Conservation (phyloP, 371 early-diverging fungal species). For the Mucor circinelloides region DNA sequence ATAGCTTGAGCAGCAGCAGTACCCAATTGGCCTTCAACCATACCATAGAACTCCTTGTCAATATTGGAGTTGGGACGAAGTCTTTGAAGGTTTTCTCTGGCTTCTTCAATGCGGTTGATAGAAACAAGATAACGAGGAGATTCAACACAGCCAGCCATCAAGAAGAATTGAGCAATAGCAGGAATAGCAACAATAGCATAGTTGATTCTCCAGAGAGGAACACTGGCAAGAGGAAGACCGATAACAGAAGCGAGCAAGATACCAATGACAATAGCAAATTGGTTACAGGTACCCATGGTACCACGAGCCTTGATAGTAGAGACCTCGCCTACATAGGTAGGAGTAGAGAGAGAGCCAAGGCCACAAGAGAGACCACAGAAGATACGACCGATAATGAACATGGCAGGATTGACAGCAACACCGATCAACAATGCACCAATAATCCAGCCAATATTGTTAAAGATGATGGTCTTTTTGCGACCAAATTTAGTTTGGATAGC, state of each 20-base stretch:
- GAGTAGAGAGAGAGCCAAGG: constrained; percentile 70
- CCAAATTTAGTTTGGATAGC: constrained; percentile 57
- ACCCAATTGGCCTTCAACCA: constrained; percentile 15
- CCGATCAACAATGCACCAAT: constrained; percentile 62
- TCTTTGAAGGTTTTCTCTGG: constrained; percentile 48
- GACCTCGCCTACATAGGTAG: constrained; percentile 82
- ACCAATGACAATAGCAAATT: constrained; percentile 63
- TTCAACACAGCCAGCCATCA: constrained; percentile 72
- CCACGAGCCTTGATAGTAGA: constrained; percentile 72
- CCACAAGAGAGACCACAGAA: constrained; percentile 82
- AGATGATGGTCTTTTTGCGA: constrained; percentile 61
- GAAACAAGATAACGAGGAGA: constrained; percentile 77
- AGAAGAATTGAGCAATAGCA: constrained; percentile 63
- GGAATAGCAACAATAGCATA: constrained; percentile 68
- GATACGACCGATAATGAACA: constrained; percentile 77
- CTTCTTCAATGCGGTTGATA: constrained; percentile 54
- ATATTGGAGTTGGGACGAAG: constrained; percentile 39
- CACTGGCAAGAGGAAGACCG: constrained; percentile 57
- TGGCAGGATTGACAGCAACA: constrained; percentile 49
- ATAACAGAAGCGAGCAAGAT: constrained; percentile 65
- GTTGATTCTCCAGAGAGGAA: constrained; percentile 70
- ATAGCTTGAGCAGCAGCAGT: constrained; percentile 26
- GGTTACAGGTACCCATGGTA: constrained; percentile 41
- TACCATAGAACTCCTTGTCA: constrained; percentile 11
- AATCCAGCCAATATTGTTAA: constrained; percentile 63